These are phyloP conservation scores for Nyctanthes arbortristis DNA, from an alignment of 257 asterid species.

Conservation along the genomic window DNA sequence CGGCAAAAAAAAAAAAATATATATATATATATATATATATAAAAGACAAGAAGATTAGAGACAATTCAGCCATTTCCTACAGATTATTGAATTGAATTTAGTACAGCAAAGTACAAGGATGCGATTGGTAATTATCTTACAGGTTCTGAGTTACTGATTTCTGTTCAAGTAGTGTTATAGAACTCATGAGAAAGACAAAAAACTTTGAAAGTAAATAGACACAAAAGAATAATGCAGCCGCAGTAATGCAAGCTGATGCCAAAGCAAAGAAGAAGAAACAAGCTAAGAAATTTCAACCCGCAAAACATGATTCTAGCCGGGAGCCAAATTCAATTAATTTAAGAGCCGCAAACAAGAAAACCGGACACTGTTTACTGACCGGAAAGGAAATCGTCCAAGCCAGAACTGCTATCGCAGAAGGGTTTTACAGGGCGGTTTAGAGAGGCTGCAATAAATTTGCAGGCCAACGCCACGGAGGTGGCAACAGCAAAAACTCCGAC, in stretches of 20 bases:
- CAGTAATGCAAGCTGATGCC: neutral
- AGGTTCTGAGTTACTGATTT: no score
- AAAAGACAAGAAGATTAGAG: neutral
- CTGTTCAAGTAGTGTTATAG: no score
- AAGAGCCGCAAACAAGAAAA: neutral
- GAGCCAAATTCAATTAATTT: neutral
- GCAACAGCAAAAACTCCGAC: constrained; percentile 63
- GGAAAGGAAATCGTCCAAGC: constrained; percentile 39
- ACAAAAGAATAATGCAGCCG: neutral
- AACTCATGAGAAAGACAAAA: no score
- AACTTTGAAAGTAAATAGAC: neutral
- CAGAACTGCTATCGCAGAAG: constrained; percentile 53
- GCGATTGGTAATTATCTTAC: neutral
- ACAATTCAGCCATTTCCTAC: neutral
- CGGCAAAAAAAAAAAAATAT: no score
- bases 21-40: neutral
- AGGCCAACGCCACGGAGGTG: constrained; percentile 55
- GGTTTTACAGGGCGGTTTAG: constrained; percentile 51
- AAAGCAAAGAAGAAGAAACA: neutral
- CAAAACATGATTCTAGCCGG: neutral
- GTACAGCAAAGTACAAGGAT: neutral
- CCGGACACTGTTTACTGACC: constrained; percentile 36
- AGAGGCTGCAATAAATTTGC: constrained; percentile 44
- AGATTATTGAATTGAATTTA: neutral
- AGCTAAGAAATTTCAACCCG: neutral